These are phyloP conservation scores for Corymbia citriodora DNA, from an alignment of 441 rosid species.

Conservation along the genomic window DNA sequence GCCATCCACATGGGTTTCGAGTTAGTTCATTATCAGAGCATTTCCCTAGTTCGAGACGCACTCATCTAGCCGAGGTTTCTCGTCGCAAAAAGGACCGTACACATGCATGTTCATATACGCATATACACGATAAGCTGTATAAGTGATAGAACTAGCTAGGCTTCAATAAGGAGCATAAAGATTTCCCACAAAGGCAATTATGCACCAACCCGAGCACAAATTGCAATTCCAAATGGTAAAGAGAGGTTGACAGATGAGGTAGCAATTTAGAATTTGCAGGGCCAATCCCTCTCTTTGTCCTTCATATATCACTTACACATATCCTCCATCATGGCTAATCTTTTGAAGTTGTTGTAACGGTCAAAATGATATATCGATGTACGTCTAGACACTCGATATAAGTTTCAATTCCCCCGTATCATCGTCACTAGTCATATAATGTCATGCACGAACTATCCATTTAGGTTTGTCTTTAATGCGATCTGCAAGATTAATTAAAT, in stretches of 20 bases:
- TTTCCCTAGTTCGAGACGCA: not conserved
- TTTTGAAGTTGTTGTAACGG: not conserved
- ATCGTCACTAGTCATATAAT: not conserved
- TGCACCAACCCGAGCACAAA: not conserved
- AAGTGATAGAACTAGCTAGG: not conserved
- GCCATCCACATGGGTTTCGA: not conserved
- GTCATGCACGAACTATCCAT: not conserved
- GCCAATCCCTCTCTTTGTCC: not conserved
- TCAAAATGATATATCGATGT: not conserved
- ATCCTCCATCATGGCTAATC: not conserved
- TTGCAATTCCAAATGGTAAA: not conserved
- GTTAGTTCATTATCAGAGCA: not conserved
- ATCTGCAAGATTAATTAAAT: not conserved
- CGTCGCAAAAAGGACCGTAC: not conserved
- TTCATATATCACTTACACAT: not conserved
- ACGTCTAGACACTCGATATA: not conserved
- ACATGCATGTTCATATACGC: not conserved
- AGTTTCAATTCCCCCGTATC: not conserved
- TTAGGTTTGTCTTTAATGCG: fast-evolving
- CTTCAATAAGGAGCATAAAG: not conserved
- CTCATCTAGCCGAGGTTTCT: not conserved
- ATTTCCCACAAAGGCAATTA: not conserved
- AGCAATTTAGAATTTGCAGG: not conserved
- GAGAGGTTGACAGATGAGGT: not conserved
- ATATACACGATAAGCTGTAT: not conserved